Evolutionary conservation across 768 basidiomycete species (phyloP), one percentile per base, ranked within the genome.

Genomic region (Psilocybe subaeruginosa): DNA sequence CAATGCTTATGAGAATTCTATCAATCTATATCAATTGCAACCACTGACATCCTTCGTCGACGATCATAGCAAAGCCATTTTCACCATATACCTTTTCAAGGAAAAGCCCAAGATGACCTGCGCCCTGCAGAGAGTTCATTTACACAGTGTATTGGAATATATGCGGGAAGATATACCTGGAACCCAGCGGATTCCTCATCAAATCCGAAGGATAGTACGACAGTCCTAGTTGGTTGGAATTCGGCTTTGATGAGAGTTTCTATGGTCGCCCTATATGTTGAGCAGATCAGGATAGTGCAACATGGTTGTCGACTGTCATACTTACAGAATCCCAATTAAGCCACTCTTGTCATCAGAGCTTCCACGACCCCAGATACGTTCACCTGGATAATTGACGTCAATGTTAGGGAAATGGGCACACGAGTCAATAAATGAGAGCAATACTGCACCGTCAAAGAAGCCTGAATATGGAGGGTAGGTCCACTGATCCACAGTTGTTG

Each of bases 31-130:
- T 16, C 17, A 29, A 46, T 11, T 43, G 19, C 6, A 35, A 54
- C 35, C 5, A 71, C 77, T 68, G 72, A 87, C 92, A 85, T 35
- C 95, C 95, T 78, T 98, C 96, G 69, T 98, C 96, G 35, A 98
- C 80, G 48, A 97, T 72, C 70, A 97, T 80, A 0, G 91, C 86
- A 69, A 93, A 86, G 3, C 85, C 82, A 68, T 93, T 73, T 61
- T 83, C 70, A 37, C 94, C 95, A 69, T 92, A 96, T 14, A 77
- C 80, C 2, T 79, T 65, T 50, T 85, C 70, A 31, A 97, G 74
- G 48, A 76, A 75, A 9, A 74, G 68, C 0, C 78, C 77, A 45
- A 91, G 76, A 3, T 69, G 67, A 27, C 71, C 72, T 8, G 88
- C 90, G 33, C 89, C 89, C 85, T 90, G 17, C 16, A 57, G 3